These are phyloP conservation scores for Simplicillium aogashimaense DNA, from an alignment of 2,329 filamentous ascomycete species.

Conservation along the genomic window DNA sequence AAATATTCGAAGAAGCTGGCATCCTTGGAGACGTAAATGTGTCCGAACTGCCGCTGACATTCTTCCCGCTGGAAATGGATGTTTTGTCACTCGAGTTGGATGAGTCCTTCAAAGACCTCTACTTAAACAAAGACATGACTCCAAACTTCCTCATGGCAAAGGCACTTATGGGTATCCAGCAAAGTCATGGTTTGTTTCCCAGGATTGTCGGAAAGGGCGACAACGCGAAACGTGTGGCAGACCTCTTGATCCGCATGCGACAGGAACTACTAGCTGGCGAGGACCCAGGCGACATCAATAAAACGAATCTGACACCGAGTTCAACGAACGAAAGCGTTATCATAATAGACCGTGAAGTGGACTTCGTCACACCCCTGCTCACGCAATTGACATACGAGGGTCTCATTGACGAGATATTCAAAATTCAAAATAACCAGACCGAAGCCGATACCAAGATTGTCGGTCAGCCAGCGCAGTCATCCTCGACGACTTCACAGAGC, in stretches of 20 bases:
- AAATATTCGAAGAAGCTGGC: conserved; percentile 83
- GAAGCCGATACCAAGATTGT: conserved; percentile 88
- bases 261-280: conserved; percentile 79
- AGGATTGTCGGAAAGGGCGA: conserved; percentile 93
- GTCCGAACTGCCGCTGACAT: conserved; percentile 76
- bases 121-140: conserved; percentile 82
- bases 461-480: conserved; percentile 58
- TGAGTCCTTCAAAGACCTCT: conserved; percentile 77
- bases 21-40: conserved; percentile 89
- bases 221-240: conserved; percentile 79
- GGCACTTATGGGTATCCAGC: conserved; percentile 89
- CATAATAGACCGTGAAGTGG: conserved; percentile 89
- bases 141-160: conserved; percentile 82
- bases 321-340: conserved; percentile 83
- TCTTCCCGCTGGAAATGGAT: conserved; percentile 86
- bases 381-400: conserved; percentile 97
- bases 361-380: conserved; percentile 83
- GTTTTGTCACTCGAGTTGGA: conserved; percentile 85
- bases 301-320: conserved; percentile 70
- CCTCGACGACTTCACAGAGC: conserved; percentile 46
- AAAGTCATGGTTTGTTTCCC: conserved; percentile 86
- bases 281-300: conserved; percentile 50
- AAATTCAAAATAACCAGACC: conserved; percentile 83
- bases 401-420: conserved; percentile 85
- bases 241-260: conserved; percentile 82